Evolutionary conservation across 108 stramenopile species (phyloP).

Genomic region (Skeletonema costatum): DNA sequence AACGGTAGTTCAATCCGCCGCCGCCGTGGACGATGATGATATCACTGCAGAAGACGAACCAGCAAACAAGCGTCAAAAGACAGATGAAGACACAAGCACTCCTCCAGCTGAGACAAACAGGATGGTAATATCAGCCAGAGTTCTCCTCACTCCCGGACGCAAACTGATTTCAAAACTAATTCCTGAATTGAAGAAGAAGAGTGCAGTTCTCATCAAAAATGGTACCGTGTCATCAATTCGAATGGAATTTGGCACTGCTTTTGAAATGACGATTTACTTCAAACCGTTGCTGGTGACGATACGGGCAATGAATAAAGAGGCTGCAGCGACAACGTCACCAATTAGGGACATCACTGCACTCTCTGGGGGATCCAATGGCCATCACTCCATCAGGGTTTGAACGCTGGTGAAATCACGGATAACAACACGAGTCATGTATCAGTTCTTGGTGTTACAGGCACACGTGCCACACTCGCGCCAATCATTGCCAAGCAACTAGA

Average conservation of each 20-base stretch:
- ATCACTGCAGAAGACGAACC: conserved; percentile 7
- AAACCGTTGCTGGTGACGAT: conserved; percentile 70
- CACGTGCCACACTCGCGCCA: conserved; percentile 46
- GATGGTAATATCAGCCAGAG: conserved; percentile 44
- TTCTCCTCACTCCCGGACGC: conserved; percentile 64
- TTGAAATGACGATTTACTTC: conserved; percentile 82
- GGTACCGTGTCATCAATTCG: conserved; percentile 52
- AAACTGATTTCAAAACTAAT: conserved; percentile 60
- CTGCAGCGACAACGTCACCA: not conserved
- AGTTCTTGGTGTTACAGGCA: conserved; percentile 57
- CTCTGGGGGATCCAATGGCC: conserved; percentile 24
- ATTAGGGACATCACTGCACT: not conserved
- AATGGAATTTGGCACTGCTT: conserved; percentile 71
- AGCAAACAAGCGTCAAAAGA: conserved; percentile 35
- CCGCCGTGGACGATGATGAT: conserved; percentile 8
- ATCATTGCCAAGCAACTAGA: conserved; percentile 73
- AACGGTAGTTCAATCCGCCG: conserved; percentile 1
- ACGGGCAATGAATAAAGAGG: conserved; percentile 45
- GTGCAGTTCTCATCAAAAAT: conserved; percentile 50
- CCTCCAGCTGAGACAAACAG: not conserved
- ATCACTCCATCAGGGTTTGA: conserved; percentile 36
- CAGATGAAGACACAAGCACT: not conserved
- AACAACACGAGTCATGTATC: not conserved
- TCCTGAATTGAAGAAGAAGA: conserved; percentile 67
- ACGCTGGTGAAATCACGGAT: not conserved